Conservation (phyloP, 1,139 yeast species). For the Pichia sp. region DNA sequence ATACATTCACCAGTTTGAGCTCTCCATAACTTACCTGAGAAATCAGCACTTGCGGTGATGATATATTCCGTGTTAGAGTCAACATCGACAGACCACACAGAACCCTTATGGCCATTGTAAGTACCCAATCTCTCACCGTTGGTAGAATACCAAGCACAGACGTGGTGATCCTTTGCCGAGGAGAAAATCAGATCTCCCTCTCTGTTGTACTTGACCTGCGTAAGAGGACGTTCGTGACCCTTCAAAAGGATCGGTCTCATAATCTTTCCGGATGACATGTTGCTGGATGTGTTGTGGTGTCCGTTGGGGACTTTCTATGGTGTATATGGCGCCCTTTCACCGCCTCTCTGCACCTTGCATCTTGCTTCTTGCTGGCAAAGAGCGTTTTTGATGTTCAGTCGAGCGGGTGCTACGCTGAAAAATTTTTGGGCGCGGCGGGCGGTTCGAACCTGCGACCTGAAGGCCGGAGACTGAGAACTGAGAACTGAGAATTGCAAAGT, state of each 20-base stretch:
- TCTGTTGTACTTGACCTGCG: constrained; percentile 87
- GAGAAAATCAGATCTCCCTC: constrained; percentile 95
- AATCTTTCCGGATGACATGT: constrained; percentile 18
- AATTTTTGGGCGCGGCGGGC: too few relatives aligned
- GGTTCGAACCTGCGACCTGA: too few relatives aligned
- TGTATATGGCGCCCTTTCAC: too few relatives aligned
- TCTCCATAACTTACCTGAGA: constrained; percentile 78
- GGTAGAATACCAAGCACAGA: constrained; percentile 91
- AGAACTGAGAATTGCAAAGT: too few relatives aligned
- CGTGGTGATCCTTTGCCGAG: constrained; percentile 82
- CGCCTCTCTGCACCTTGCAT: too few relatives aligned
- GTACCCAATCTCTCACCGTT: constrained; percentile 98
- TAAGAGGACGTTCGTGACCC: constrained; percentile 83
- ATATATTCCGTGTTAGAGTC: constrained; percentile 61
- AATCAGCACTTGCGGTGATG: constrained; percentile 90
- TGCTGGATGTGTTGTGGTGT: background rate
- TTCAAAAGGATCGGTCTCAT: constrained; percentile 54
- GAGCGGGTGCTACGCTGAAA: too few relatives aligned
- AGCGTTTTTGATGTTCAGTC: too few relatives aligned
- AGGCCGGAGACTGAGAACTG: too few relatives aligned
- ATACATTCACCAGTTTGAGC: constrained; percentile 73
- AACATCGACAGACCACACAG: constrained; percentile 92
- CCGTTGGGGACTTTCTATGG: too few relatives aligned
- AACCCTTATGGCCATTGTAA: constrained; percentile 83
- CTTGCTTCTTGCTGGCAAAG: too few relatives aligned